A percentile compares a stretch with the other conserved stretches of the same genome.
These are phyloP conservation scores for Backusella tarrabulga DNA, from an alignment of 192 early-diverging fungal species.

Conservation along the genomic window DNA sequence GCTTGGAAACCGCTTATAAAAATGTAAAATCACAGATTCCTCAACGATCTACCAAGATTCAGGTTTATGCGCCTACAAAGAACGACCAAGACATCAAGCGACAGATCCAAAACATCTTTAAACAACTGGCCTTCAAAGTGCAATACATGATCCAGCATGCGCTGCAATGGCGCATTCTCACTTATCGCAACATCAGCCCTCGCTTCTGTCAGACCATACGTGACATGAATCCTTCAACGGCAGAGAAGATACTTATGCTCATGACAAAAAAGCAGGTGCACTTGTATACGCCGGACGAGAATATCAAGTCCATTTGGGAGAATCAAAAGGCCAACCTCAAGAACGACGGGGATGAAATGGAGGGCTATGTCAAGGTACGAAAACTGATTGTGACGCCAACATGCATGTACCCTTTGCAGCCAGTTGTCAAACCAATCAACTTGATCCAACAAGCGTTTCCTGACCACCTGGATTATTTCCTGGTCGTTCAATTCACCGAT, in stretches of 20 bases:
- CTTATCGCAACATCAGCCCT: slow-evolving; percentile 38
- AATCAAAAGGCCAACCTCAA: not conserved
- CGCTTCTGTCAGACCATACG: slow-evolving; percentile 23
- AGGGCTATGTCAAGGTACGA: slow-evolving; percentile 38
- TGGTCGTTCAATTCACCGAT: slow-evolving; percentile 68
- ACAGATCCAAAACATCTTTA: not conserved
- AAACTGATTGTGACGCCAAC: slow-evolving; percentile 66
- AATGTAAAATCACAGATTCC: not conserved
- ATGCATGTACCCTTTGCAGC: slow-evolving; percentile 56
- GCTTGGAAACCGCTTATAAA: not conserved
- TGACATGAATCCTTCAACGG: not conserved
- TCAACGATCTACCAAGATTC: not conserved
- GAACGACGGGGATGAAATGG: not conserved
- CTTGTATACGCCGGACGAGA: slow-evolving; percentile 30
- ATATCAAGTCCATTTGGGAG: slow-evolving; percentile 13
- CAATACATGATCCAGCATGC: slow-evolving; percentile 44
- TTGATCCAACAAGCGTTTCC: slow-evolving; percentile 57
- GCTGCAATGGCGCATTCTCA: slow-evolving; percentile 34
- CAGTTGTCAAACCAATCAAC: slow-evolving; percentile 61
- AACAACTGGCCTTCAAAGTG: slow-evolving; percentile 34
- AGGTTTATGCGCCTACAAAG: not conserved
- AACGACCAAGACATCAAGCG: not conserved
- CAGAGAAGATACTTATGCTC: slow-evolving; percentile 20
- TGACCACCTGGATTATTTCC: slow-evolving; percentile 48
- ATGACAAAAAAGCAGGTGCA: slow-evolving; percentile 23